Conservation (phyloP, 129 eudicot genomes). For the Saussurea involucrata region DNA sequence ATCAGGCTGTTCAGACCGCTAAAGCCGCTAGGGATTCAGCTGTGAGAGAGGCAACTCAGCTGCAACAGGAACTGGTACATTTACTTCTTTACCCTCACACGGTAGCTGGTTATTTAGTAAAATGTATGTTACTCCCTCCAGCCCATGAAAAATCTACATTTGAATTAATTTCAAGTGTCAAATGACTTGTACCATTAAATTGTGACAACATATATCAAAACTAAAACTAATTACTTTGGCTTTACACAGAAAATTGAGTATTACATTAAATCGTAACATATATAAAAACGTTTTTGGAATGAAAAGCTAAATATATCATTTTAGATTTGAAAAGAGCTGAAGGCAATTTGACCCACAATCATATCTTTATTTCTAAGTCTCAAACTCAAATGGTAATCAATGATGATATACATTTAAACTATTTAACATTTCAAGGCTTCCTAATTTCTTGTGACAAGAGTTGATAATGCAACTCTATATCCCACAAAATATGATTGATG, state of each 20-base stretch:
- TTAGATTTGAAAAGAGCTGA: too few relatives aligned
- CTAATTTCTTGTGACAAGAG: not conserved
- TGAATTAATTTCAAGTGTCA: not conserved
- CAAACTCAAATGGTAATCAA: not conserved
- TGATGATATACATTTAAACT: not conserved
- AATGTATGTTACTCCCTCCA: not conserved
- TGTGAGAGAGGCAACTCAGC: conserved; percentile 55
- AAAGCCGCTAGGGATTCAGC: conserved; percentile 76
- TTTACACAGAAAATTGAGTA: not conserved
- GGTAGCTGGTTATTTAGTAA: not conserved
- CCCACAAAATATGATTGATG: not conserved
- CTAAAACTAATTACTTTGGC: not conserved
- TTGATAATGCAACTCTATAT: not conserved
- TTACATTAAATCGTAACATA: not conserved
- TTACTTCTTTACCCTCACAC: conserved; percentile 6
- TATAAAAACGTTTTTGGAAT: not conserved
- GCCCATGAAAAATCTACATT: not conserved
- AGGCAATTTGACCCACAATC: not conserved
- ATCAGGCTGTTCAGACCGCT: conserved; percentile 49
- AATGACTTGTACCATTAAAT: not conserved
- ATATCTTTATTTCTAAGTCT: too few relatives aligned
- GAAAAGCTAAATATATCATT: not conserved
- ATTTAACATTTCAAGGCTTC: not conserved
- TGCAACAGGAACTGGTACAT: conserved; percentile 71
- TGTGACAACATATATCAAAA: not conserved